Base-by-base conservation (phyloP, 805 yeast genomes). In the Brettanomyces nanus region DNA sequence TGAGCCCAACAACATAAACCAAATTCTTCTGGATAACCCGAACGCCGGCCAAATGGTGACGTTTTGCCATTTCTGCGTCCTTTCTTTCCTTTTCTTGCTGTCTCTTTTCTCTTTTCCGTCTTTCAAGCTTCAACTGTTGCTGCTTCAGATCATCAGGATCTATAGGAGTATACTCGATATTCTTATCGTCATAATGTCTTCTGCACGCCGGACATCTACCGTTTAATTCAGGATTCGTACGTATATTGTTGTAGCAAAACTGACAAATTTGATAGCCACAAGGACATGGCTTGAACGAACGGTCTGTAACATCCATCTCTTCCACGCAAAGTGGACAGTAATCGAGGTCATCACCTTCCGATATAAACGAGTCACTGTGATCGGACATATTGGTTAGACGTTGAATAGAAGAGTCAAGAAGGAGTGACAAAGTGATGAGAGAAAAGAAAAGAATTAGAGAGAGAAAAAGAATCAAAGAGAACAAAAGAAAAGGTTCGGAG, bases 211-310 rank as follows among this genome's bases (percentile, higher is more conserved):
- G 99, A 64, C 99, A 92, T 48, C 86, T 76, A 3, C 97, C 97
- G 57, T 89, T 89, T 45, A 90, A 66, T 58, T 92, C 96, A 2
- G 97, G 97, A 51, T 90, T 90, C 47, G 86, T 92, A 46, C 96
- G 75, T 52, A 92, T 92, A 59, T 89, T 90, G 65, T 92, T 92
- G 69, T 90, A 92, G 61, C 99, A 92, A 58, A 92, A 92, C 69
- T 90, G 97, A 61, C 99, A 92, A 41, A 92, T 85, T 59, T 94
- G 97, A 55, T 92, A 92, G 15, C 99, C 99, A 66, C 99, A 92
- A 1, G 97, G 97, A 68, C 99, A 92, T n/a, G 99, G 99, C 60
- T 83, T 86, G 70, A 92, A 92, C 65, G 87, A 85, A 55, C 84
- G 86, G 62, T 92, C 98, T 14, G 95, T 83, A 34, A 90, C 78